Base-by-base conservation (phyloP, 2,329 filamentous ascomycete genomes). In the Pseudocercospora ulei region DNA sequence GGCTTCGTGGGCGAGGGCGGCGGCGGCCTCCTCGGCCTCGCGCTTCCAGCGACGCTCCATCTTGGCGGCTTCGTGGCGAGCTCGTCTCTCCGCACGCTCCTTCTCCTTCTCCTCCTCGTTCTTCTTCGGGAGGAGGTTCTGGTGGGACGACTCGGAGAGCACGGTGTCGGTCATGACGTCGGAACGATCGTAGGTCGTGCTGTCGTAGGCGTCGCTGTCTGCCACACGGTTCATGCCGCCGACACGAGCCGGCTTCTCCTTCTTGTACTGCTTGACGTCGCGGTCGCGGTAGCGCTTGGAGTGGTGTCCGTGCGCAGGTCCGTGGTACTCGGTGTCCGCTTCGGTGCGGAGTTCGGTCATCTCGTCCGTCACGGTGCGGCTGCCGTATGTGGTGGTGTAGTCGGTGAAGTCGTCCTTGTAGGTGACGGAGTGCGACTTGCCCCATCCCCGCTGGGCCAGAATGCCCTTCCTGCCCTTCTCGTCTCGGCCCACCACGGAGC, bases 211-310 rank as follows among this genome's bases (percentile, higher is more conserved):
- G 43, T 77, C 82, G 44, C 79, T 82, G 51, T 95, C 88, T 27
- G 78, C 72, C 50, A 81, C 71, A 53, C 80, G 78, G 64, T 96
- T 96, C 60, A 96, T 67, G 12, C 88, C 88, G 22, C 88, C 88
- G 1, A 96, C 86, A 35, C 82, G 74, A 0, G 88, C 88, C 1
- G 85, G 69, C 60, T 80, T 83, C 65, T 96, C 88, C 56, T 85
- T 73, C 14, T 87, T 82, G 67, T 96, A 96, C 20, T 76, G 76
- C 42, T 80, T 76, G 39, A 96, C 74, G 44, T 90, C 80, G 30
- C 62, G 62, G 50, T 71, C 68, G 52, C 73, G 71, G 57, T 72
- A 70, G 41, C 69, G 64, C 48, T 70, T 69, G 46, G 63, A 63
- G 62, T 68, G 38, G 26, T 53, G 48, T 22, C 45, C 42, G 17